These are phyloP conservation scores for Epichloe uncinata DNA, from an alignment of 2,329 filamentous ascomycete species.

Conservation along the genomic window DNA sequence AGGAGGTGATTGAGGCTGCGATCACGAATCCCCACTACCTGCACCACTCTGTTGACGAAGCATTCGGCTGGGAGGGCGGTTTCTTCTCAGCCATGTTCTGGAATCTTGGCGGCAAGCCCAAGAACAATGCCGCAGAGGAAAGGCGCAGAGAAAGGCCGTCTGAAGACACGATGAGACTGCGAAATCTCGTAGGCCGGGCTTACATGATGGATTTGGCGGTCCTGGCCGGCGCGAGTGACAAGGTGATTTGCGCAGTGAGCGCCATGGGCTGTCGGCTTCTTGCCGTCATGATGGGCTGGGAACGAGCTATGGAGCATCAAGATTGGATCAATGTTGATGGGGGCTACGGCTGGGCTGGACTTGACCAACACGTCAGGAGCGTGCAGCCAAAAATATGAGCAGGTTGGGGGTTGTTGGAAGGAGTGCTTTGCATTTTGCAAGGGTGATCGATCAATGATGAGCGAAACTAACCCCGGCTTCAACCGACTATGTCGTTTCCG, in stretches of 20 bases:
- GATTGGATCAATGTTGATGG: constrained; percentile 75
- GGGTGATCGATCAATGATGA: too few relatives aligned
- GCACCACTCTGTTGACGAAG: constrained; percentile 58
- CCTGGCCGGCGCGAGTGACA: constrained; percentile 53
- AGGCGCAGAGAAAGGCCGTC: constrained; percentile 22
- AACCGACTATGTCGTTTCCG: too few relatives aligned
- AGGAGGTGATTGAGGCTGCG: constrained; percentile 31
- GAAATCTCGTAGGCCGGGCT: constrained; percentile 64
- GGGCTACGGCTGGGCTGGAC: constrained; percentile 45
- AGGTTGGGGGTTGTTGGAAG: background rate
- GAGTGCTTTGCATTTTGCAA: background rate
- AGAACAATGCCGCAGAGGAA: constrained; percentile 22
- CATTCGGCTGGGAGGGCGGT: constrained; percentile 77
- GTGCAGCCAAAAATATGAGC: background rate
- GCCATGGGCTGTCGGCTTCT: constrained; percentile 59
- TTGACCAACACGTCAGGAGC: constrained; percentile 19
- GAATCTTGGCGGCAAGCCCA: constrained; percentile 47
- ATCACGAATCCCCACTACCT: constrained; percentile 35
- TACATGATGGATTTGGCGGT: constrained; percentile 74
- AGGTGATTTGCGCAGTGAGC: constrained; percentile 64
- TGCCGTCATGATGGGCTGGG: constrained; percentile 81
- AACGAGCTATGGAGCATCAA: constrained; percentile 44
- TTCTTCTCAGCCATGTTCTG: constrained; percentile 77
- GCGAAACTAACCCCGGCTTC: too few relatives aligned
- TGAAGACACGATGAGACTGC: constrained; percentile 47